Percentiles rank a stretch among this genome's conserved stretches.
Evolutionary conservation across 2,329 filamentous ascomycete species (phyloP).

Genomic region (Lachnellula occidentalis): DNA sequence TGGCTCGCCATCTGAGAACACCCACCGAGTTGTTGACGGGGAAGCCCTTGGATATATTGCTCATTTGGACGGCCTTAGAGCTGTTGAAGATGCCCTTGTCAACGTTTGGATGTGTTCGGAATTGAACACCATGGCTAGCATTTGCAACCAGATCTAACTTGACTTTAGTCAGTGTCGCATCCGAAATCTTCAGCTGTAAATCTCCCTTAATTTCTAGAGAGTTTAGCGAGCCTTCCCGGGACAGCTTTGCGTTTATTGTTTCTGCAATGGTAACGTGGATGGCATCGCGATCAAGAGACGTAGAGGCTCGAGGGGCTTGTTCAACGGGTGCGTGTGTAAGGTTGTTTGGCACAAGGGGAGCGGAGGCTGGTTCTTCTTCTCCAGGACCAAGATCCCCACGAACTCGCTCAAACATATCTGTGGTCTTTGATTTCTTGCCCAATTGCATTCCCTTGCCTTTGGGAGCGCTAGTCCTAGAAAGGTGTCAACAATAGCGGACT

Average conservation of each 20-base stretch:
- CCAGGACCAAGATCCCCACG: constrained; percentile 86
- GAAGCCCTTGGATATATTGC: constrained; percentile 82
- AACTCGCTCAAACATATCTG: constrained; percentile 94
- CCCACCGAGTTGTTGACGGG: constrained; percentile 91
- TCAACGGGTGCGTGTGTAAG: constrained; percentile 46
- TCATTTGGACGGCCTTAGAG: constrained; percentile 81
- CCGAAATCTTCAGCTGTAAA: constrained; percentile 82
- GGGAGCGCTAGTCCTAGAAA: constrained; percentile 51
- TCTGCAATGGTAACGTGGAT: constrained; percentile 87
- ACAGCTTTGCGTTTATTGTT: constrained; percentile 82
- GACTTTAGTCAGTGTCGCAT: constrained; percentile 84
- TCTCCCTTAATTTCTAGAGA: constrained; percentile 89
- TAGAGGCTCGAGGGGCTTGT: constrained; percentile 54
- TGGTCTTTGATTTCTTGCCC: constrained; percentile 97
- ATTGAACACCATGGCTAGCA: constrained; percentile 78
- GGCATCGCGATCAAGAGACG: constrained; percentile 71
- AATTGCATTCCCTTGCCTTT: constrained; percentile 99
- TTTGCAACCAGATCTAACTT: constrained; percentile 76
- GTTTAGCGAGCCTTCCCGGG: constrained; percentile 79
- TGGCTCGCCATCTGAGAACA: constrained; percentile 87
- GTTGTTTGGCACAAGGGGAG: constrained; percentile 58
- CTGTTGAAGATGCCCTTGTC: constrained; percentile 83
- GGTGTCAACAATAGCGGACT: not conserved
- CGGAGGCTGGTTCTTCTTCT: constrained; percentile 59
- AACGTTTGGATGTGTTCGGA: constrained; percentile 94